Conservation (phyloP, 2,329 filamentous ascomycete species). For the Trichoderma simmonsii region DNA sequence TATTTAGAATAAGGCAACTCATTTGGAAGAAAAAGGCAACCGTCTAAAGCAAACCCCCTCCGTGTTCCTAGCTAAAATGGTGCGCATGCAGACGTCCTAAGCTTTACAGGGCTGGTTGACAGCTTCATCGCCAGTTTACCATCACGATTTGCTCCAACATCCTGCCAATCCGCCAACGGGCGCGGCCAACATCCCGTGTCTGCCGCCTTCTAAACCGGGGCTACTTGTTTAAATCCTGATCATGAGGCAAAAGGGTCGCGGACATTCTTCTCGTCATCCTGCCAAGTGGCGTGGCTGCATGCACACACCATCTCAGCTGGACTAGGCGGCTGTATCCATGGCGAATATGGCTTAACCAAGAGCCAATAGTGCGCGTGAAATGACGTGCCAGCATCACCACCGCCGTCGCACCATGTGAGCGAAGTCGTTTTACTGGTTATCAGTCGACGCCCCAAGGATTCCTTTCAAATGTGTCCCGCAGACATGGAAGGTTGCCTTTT, state of each 20-base stretch:
- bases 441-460: conserved; percentile 10
- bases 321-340: neutral
- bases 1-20: neutral
- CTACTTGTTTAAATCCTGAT: neutral
- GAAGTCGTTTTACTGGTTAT: conserved; percentile 24
- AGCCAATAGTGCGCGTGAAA: conserved; percentile 13
- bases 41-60: neutral
- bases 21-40: neutral
- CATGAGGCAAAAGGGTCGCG: neutral
- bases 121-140: neutral
- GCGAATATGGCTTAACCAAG: neutral
- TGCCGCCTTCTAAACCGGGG: neutral
- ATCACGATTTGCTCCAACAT: neutral
- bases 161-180: neutral
- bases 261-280: conserved; percentile 5
- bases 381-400: conserved; percentile 27
- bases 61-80: neutral
- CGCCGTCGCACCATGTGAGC: conserved; percentile 25
- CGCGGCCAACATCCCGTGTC: neutral
- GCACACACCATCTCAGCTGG: conserved; percentile 19
- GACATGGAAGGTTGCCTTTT: neutral
- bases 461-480: neutral
- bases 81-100: neutral
- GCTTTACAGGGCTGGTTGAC: neutral
- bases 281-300: conserved; percentile 23